Conservation (phyloP, 352 stramenopile genomes). For the Pythium brachiatum region DNA sequence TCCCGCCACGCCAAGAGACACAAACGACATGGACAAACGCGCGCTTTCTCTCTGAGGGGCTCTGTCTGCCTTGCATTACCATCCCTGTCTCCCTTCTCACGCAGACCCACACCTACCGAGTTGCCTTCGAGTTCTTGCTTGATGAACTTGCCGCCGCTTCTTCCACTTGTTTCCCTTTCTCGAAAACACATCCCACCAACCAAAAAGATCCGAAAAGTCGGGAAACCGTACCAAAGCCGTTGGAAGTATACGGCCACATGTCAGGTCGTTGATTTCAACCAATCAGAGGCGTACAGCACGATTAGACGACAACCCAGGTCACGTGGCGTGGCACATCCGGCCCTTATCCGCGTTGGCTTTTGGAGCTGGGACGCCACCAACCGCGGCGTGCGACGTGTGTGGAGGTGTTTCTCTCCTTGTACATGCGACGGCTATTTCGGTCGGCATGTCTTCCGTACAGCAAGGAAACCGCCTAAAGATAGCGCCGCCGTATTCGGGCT, state of each 20-base stretch:
- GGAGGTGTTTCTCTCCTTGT: background rate
- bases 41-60: background rate
- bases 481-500: background rate
- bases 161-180: conserved; percentile 13
- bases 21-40: conserved; percentile 2
- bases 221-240: background rate
- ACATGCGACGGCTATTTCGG: background rate
- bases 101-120: background rate
- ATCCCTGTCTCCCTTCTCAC: conserved; percentile 13
- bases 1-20: background rate
- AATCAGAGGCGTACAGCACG: conserved; percentile 16
- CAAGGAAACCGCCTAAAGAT: conserved; percentile 12
- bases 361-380: background rate
- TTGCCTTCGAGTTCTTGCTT: background rate
- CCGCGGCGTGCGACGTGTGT: background rate
- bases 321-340: background rate
- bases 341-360: background rate
- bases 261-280: conserved; percentile 3
- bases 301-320: conserved; percentile 16
- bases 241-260: conserved; percentile 4
- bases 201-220: conserved; percentile 2
- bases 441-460: background rate
- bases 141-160: background rate
- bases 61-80: conserved; percentile 16
- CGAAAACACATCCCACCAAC: conserved; percentile 11